Base-by-base conservation (phyloP, 805 yeast species). In the Wickerhamomyces rabaulensis region DNA sequence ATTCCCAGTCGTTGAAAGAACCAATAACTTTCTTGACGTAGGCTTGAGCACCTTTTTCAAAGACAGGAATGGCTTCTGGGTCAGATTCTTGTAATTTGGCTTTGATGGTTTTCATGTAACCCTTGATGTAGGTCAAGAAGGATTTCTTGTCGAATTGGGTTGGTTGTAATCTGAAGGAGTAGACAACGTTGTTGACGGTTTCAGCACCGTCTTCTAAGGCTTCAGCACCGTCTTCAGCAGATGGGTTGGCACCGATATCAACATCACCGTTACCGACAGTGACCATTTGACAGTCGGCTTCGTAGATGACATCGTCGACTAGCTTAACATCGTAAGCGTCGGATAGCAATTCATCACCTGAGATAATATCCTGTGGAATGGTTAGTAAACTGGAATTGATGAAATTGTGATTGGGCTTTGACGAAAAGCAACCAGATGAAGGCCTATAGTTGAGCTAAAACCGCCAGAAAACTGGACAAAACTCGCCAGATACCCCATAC, bases 171-270 rank as follows among this genome's bases (percentile, higher is more conserved):
- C 97, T 88, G 94, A 94, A 91, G 58, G 97, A 89, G 91, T 90
- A 82, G 63, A 92, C 97, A 69, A 94, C 88, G 80, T 94, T 94
- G 95, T 92, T 94, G 70, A 94, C 97, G 64, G 88, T 80, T 75
- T 85, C 92, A 62, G 78, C 77, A 73, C 84, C 88, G 45, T 87
- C 96, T 64, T 89, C 98, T 44, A 81, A 69, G 52, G 73, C 92
- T 39, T 72, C 90, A 46, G 68, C 89, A 69, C 76, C 97, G 61
- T 78, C 98, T 77, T 94, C 99, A 60, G 98, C 97, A 65, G 97
- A 89, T 68, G 99, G 97, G 85, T 94, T 94, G 66, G 96, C 99
- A 77, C 99, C 99, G 72, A 94, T 94, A 74, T 94, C 98, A 63
- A 94, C 82, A 68, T 94, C 94, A 65, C 82, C 97, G 68, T 89